Evolutionary conservation across 2,329 filamentous ascomycete genomes (phyloP), one percentile per base, ranked within the genome.

Genomic region (Colletotrichum destructivum): DNA sequence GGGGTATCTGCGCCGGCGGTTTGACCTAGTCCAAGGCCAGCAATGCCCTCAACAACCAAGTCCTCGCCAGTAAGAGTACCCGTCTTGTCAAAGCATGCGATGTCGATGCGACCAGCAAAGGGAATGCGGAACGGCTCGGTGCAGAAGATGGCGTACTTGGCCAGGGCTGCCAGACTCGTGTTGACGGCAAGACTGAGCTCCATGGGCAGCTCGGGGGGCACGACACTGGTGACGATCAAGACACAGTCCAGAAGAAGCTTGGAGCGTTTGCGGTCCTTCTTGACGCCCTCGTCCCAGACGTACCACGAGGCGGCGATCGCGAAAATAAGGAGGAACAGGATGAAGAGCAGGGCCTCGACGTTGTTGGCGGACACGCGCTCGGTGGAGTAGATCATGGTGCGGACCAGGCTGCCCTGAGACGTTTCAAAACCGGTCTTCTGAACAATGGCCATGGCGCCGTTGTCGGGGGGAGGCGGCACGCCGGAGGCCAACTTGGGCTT

Each of bases 341-440:
- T 99, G 86, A 99, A 99, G 73, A 97, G 88, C n/a, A 99, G 85
- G 2, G 96, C 96, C 83, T 99, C 96, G 55, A 92, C 92, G 79
- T 99, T 98, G 85, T 98, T 98, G 77, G 96, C 96, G n/a, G 96
- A 98, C 31, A 99, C 96, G 75, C 96, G 94, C 83, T 99, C 96
- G 2, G 96, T 99, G 1, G 97, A 98, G 86, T 98, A 99, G 79
- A 99, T 99, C 96, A 99, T 99, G 76, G 96, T 99, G 74, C 96
- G 93, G 72, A 99, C 96, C 72, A 99, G 89, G 82, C 95, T 98
- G 74, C 96, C 96, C 84, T 99, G 97, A 68, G 96, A 98, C 13
- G 96, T 99, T 84, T 99, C 97, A 78, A 99, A 99, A 15, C 96
- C 96, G 65, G 96, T 99, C 89, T 98, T 98, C 79, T 95, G 92